Base-by-base conservation (phyloP, 1,284 basidiomycete species). In the Pisolithus thermaeus region DNA sequence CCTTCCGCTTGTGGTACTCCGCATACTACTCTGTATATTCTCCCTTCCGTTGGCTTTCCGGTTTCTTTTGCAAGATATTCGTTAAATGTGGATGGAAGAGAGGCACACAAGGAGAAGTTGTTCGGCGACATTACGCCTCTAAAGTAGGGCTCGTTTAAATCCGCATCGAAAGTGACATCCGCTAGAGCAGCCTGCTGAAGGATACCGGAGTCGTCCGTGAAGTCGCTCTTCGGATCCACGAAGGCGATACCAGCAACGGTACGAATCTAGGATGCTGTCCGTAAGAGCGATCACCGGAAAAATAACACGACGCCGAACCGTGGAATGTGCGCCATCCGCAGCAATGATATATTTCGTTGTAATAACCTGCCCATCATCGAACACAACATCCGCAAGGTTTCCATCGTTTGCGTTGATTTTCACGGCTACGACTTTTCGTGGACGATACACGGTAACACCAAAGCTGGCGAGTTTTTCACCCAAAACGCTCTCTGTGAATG, bases 301-400 rank as follows among this genome's bases (percentile, higher is more conserved):
- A 14, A 11, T 6, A 23, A 16, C 3, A 18, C n/a, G n/a, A 47
- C 16, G 6, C 56, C 77, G 55, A 58, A 79, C 81, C n/a, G 66
- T 62, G 2, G 81, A 83, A 49, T 62, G 70, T 16, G 75, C 67
- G n/a, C 81, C 81, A 60, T 83, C 80, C 9, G 81, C 79, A 37
- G 77, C 80, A 28, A 83, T 59, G 2, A 82, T 73, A 57, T 78
- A 79, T 27, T 67, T 70, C 11, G 79, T 66, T 1, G 64, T 70
- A 28, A 81, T 61, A 9, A 68, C 61, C 47, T 71, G 68, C 0
- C 79, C 80, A 35, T 73, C 71, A 27, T 81, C 78, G 53, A 83
- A 81, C 0, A 58, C 49, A 5, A 79, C 78, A 25, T 76, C 68
- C 2, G 50, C 66, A 20, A 75, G 32, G 16, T 45, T 50, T 44